Conservation (phyloP, 2,329 filamentous ascomycete genomes). For the Orbilia oligospora region DNA sequence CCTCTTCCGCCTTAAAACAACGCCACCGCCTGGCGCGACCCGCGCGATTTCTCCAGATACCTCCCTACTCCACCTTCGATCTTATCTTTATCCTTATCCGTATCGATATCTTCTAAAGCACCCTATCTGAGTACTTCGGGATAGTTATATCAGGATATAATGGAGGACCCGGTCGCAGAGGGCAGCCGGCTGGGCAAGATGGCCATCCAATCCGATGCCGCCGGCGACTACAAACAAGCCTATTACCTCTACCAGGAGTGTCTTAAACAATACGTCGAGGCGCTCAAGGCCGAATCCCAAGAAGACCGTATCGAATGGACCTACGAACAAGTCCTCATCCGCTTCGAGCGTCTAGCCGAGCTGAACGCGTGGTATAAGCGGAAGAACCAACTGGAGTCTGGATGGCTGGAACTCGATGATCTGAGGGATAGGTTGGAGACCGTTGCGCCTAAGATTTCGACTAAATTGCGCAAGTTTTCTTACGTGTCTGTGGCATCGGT, state of each 20-base stretch:
- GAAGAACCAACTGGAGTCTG: slow-evolving; percentile 50
- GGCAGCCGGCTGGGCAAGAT: slow-evolving; percentile 59
- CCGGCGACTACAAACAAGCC: slow-evolving; percentile 56
- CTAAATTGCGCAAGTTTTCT: slow-evolving; percentile 58
- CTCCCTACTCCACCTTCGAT: neutral
- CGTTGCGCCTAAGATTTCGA: slow-evolving; percentile 59
- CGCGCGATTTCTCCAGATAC: slow-evolving; percentile 39
- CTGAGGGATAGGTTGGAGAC: slow-evolving; percentile 49
- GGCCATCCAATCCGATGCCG: slow-evolving; percentile 57
- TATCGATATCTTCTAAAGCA: neutral
- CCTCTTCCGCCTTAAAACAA: slow-evolving; percentile 41
- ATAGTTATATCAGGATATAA: slow-evolving; percentile 10
- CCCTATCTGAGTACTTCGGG: neutral
- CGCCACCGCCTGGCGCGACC: slow-evolving; percentile 47
- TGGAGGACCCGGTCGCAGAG: slow-evolving; percentile 55
- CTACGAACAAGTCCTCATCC: slow-evolving; percentile 56
- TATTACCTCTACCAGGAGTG: slow-evolving; percentile 57
- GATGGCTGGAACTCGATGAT: slow-evolving; percentile 56
- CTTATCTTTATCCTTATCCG: neutral
- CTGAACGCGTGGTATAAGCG: slow-evolving; percentile 60
- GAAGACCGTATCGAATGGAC: slow-evolving; percentile 58
- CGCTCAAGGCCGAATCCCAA: slow-evolving; percentile 49
- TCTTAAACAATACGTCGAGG: slow-evolving; percentile 49
- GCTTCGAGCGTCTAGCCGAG: slow-evolving; percentile 57
- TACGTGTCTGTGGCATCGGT: slow-evolving; percentile 27